Base-by-base conservation (phyloP, 1,139 yeast species). In the Zygosaccharomyces pseudobailii region DNA sequence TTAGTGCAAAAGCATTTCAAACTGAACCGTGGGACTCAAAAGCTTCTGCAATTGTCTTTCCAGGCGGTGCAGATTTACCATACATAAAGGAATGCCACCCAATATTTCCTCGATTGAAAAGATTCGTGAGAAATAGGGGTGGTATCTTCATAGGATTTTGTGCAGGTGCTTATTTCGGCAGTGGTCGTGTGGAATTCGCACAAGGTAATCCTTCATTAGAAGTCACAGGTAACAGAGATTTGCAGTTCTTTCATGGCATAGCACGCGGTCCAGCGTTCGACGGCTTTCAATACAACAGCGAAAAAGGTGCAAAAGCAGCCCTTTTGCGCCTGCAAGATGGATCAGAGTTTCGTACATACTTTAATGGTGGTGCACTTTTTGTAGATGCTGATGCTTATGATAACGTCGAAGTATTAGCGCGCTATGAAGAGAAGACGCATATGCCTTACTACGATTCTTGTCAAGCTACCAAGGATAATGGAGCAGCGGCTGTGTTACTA, bases 61-160 rank as follows among this genome's bases (percentile, higher is more conserved):
- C 98, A 0, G 98, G 98, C 2, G 98, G 98, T 3, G 97, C 97
- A 0, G 98, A 92, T 65, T 69, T 89, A 45, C 97, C 97, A 0
- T 84, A 78, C 61, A 61, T 58, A 6, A 57, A 56, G 40, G 65
- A 73, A 9, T 87, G 96, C 61, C 71, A 74, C 38, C 72, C 74
- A 1, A 72, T 90, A 47, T 80, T 85, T 56, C 96, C 96, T 1
- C 69, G 66, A 6, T 87, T 92, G 49, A 66, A 70, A 27, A 79
- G 79, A 42, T 90, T 73, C 65, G 89, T 92, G 3, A 54, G 62
- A 7, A 72, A 79, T 31, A 71, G 73, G 46, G 98, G 98, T 20
- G 99, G 98, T 1, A 71, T 73, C 46, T 88, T 72, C 60, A 65
- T 92, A 31, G 98, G 98, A 0, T 78, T 92, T 54, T 92, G 98